Evolutionary conservation across 192 early-diverging fungal genomes (phyloP), one percentile per base, ranked within the genome.

Genomic region (Chytriomyces sp.): DNA sequence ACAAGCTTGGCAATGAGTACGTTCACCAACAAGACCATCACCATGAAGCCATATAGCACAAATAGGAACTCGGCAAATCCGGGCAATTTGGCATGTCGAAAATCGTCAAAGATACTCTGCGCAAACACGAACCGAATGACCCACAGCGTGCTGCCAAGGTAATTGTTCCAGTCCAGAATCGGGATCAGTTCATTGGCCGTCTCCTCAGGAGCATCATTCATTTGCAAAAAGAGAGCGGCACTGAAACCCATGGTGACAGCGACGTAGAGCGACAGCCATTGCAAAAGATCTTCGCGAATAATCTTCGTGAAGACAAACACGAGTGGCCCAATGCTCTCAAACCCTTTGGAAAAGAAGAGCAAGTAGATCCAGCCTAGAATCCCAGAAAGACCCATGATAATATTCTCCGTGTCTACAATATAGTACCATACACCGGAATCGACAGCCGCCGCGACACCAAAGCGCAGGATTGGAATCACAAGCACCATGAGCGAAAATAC

Each of bases 1-100:
- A 55, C 63, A 6, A 74, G 55, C 63, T 62, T 65, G n/a, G 73
- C 73, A 58, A 74, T 74, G 12, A 74, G 57, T 30, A 74, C 73
- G 54, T 74, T 74, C 22, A 74, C 19, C 28, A 74, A 64, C 25
- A 74, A 34, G n/a, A 74, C 52, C 22, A 62, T 54, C 8, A 66
- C 63, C 30, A 62, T 5, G 38, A 74, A 66, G 0, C 57, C 73
- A 40, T 59, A 59, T 8, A 59, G 12, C 22, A 74, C 7, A 38
- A 74, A 74, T 34, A 74, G 40, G 54, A 66, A 30, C 52, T 41
- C 34, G 17, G 73, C 44, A 39, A 66, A 74, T 5, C 26, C 73
- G 8, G 61, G 44, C 39, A 59, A 54, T 34, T 67, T 62, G 1
- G 62, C 49, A 10, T 57, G 7, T 38, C 73, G 26, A 17, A 61